Conservation (phyloP, 805 yeast genomes). For the Ogataea saltuana region DNA sequence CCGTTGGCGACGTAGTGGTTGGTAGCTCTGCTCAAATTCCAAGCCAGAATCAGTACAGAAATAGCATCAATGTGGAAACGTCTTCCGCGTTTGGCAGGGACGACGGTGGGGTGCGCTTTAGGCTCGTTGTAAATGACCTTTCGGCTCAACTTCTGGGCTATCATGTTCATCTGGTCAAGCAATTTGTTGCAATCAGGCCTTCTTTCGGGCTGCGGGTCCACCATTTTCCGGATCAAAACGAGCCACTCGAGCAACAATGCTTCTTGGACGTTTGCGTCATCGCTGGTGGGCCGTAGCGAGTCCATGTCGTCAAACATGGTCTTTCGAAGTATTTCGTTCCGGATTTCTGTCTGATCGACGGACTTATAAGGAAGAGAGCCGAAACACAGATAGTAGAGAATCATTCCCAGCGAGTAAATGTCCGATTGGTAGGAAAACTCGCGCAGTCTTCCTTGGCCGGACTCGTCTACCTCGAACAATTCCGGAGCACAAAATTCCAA, state of each 20-base stretch:
- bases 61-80: no score
- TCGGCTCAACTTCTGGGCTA: slow-evolving; percentile 8
- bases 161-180: slow-evolving; percentile 28
- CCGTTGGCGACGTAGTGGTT: slow-evolving; percentile 3
- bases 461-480: slow-evolving; percentile 42
- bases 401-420: slow-evolving; percentile 80
- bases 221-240: slow-evolving; percentile 22
- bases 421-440: slow-evolving; percentile 76
- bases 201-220: slow-evolving; percentile 33
- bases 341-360: slow-evolving; percentile 24
- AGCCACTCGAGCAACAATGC: slow-evolving; percentile 38
- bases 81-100: background rate
- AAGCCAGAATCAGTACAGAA: no score
- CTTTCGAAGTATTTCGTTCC: slow-evolving; percentile 26
- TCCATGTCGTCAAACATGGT: slow-evolving; percentile 27
- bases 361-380: slow-evolving; percentile 63
- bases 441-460: slow-evolving; percentile 38
- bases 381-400: slow-evolving; percentile 72
- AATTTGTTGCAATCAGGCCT: slow-evolving; percentile 50
- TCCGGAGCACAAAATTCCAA: slow-evolving; percentile 89
- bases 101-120: no score
- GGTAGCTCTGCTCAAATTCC: no score
- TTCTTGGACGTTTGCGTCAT: no score
- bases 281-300: slow-evolving; percentile 15
- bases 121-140: no score